phyloP scores from a whole-genome alignment of 192 early-diverging fungal genomes.

The Rhizoclosmatium globosum region DNA sequence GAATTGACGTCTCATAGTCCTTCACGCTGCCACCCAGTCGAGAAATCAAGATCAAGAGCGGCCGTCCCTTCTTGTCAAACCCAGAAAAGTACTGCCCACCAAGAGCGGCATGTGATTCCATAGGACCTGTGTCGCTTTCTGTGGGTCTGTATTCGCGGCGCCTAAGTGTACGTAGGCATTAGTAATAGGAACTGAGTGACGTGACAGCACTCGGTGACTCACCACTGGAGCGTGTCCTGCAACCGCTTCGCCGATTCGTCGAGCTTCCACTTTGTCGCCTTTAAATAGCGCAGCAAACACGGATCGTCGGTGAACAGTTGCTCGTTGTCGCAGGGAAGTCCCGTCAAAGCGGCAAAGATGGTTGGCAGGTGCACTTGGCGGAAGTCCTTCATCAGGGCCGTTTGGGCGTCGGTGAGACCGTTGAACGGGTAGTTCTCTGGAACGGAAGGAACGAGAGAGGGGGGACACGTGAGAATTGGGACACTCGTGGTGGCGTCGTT shows the following conservation, averaged over 20 bases:
- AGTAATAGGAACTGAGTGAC: no score
- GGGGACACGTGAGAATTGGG: constrained; percentile 8
- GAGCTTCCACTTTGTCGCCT: constrained; percentile 78
- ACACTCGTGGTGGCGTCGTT: neutral
- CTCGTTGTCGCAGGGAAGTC: constrained; percentile 27
- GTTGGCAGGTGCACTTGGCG: constrained; percentile 14
- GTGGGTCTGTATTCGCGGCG: constrained; percentile 75
- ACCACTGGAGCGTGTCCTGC: constrained; percentile 80
- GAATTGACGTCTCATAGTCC: constrained; percentile 69
- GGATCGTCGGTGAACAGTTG: constrained; percentile 45
- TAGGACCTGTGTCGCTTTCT: constrained; percentile 66
- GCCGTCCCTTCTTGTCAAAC: constrained; percentile 24
- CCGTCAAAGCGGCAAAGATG: neutral
- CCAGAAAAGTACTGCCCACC: constrained; percentile 48
- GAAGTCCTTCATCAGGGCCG: neutral
- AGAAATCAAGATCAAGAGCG: neutral
- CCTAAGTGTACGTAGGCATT: neutral
- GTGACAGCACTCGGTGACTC: no score
- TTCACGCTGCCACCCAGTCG: constrained; percentile 49
- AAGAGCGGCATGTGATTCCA: constrained; percentile 63
- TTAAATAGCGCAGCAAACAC: constrained; percentile 72
- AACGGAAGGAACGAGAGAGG: neutral
- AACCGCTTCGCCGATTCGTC: constrained; percentile 60
- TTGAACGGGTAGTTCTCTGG: constrained; percentile 19
- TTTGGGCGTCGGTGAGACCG: neutral